Base-by-base conservation (phyloP, 129 eudicot species). In the Lactuca saligna region DNA sequence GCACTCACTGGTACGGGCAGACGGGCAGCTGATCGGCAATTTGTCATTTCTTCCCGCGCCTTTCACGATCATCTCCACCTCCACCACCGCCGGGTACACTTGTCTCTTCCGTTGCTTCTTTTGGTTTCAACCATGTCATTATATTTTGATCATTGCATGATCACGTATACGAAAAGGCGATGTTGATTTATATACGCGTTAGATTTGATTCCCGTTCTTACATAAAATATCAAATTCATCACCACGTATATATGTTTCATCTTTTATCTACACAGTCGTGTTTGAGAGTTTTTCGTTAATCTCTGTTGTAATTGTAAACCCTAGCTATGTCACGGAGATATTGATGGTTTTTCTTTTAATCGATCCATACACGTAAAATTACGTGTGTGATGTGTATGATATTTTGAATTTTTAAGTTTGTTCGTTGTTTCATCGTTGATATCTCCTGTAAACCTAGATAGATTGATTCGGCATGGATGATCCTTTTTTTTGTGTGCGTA, bases 21-120 rank as follows among this genome's bases (percentile, higher is more conserved):
- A 13, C 20, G 58, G 58, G 60, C 76, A 60, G 53, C 51, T 33
- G 50, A 35, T 51, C 63, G 61, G 34, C 33, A 42, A 25, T 39
- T 41, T 64, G 63, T 73, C 77, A 64, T 64, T 32, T 31, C 54
- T 61, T 71, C 75, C 67, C 75, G 75, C 66, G 66, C 58, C 66
- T 58, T 72, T 72, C 61, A 17, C 33, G 12, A 29, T 41, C 65
- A 69, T 41, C 68, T 63, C 32, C 73, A 49, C 55, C 49, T 10
- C 33, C 35, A 25, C 29, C 29, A 25, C 38, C 78, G 48, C 11
- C 38, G 1, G 71, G 78, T 74, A 55, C 78, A 48, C 44, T 17
- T 44, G 3, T 50, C 54, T 50, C 55, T 34, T 7, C n/a, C 17
- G 25, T 48, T 60, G 17, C n/a, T 33, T 50, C 69, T 20, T 17